A percentile compares a stretch with the other conserved stretches of the same genome.
phyloP scores from a whole-genome alignment of 169 alveolate species.

The Plasmodium gaboni region DNA sequence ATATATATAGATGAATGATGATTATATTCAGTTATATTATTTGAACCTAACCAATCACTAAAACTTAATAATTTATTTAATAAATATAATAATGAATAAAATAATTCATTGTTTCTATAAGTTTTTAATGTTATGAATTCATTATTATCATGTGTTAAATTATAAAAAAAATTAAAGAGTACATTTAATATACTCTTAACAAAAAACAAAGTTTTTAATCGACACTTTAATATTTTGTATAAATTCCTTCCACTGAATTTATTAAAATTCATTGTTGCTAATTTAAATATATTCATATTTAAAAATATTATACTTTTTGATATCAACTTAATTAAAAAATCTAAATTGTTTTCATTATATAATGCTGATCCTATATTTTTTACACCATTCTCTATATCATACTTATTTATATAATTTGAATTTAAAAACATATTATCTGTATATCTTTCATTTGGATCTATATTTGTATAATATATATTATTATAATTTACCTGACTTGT shows the following conservation, averaged over 20 bases:
- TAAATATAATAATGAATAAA: conserved; percentile 52
- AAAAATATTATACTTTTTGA: conserved; percentile 47
- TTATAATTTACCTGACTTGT: not conserved
- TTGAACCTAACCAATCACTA: conserved; percentile 75
- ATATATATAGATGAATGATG: conserved; percentile 71
- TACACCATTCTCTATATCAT: conserved; percentile 6
- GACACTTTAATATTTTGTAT: conserved; percentile 35
- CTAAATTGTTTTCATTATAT: conserved; percentile 57
- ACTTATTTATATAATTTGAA: conserved; percentile 50
- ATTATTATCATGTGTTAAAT: conserved; percentile 33
- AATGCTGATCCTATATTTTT: conserved; percentile 65
- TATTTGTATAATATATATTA: not conserved
- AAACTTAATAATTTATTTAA: conserved; percentile 65
- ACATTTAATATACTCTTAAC: conserved; percentile 56
- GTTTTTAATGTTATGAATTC: conserved; percentile 39
- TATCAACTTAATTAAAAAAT: conserved; percentile 57
- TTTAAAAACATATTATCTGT: not conserved
- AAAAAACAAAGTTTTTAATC: conserved; percentile 28
- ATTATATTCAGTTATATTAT: conserved; percentile 68
- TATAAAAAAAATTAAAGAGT: conserved; percentile 65
- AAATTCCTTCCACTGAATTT: conserved; percentile 69
- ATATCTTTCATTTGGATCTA: not conserved
- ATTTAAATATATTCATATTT: conserved; percentile 55
- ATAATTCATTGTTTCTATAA: conserved; percentile 62
- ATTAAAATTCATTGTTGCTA: conserved; percentile 48